These are phyloP conservation scores for Vigna unguiculata DNA, from an alignment of 306 rosid genomes.

Conservation along the genomic window DNA sequence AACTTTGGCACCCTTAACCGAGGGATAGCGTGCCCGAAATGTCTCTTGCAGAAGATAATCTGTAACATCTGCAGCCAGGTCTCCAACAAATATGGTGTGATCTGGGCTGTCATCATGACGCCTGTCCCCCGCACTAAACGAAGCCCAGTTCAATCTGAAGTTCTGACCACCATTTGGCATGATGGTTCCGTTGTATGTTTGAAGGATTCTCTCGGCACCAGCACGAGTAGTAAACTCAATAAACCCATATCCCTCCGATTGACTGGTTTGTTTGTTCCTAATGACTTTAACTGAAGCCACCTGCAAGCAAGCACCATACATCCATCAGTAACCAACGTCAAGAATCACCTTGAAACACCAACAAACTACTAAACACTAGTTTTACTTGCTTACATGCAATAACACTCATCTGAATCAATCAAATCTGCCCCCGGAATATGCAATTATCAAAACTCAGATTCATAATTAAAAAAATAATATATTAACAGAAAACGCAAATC, in stretches of 20 bases:
- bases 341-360: neutral
- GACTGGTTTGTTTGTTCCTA: constrained; percentile 81
- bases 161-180: constrained; percentile 92
- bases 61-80: constrained; percentile 88
- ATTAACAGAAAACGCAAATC: constrained; percentile 11
- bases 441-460: neutral
- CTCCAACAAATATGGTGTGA: constrained; percentile 90
- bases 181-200: constrained; percentile 72
- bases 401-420: neutral
- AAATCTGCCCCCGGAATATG: neutral
- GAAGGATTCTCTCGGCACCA: constrained; percentile 84
- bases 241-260: constrained; percentile 93
- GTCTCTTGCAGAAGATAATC: constrained; percentile 75
- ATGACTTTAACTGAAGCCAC: constrained; percentile 76
- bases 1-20: constrained; percentile 91
- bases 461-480: neutral
- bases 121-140: constrained; percentile 80
- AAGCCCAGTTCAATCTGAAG: constrained; percentile 95
- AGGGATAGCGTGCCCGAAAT: constrained; percentile 64
- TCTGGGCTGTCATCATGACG: constrained; percentile 89
- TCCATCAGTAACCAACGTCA: neutral
- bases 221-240: constrained; percentile 75
- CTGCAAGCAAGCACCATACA: constrained; percentile 47
- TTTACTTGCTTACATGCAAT: neutral
- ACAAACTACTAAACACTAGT: neutral